Evolutionary conservation across 257 asterid genomes (phyloP).

Genomic region (Oldenlandia corymbosa): DNA sequence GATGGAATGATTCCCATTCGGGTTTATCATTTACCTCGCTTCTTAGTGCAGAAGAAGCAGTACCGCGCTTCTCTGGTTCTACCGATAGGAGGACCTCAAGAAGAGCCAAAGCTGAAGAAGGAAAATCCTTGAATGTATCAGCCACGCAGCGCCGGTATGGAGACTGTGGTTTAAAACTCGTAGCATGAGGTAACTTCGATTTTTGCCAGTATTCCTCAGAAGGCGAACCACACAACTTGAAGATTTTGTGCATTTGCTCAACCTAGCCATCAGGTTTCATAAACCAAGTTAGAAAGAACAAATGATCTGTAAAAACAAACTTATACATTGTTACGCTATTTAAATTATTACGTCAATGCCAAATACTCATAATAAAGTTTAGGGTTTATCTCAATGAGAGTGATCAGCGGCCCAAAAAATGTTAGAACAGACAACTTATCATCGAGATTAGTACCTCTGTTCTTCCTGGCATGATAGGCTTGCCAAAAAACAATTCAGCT

Average conservation of each 20-base stretch:
- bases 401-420: too few species aligned
- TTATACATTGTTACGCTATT: too few species aligned
- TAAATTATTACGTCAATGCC: too few species aligned
- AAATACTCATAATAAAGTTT: too few species aligned
- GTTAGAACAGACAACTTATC: background rate
- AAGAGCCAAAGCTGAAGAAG: slow-evolving; percentile 65
- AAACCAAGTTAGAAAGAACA: slow-evolving; percentile 3
- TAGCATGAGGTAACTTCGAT: slow-evolving; percentile 65
- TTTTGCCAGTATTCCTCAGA: slow-evolving; percentile 67
- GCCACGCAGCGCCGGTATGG: slow-evolving; percentile 55
- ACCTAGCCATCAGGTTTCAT: slow-evolving; percentile 37
- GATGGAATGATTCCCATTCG: too few species aligned
- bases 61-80: slow-evolving; percentile 79
- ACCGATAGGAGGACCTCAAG: slow-evolving; percentile 66
- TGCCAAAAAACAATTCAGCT: slow-evolving; percentile 72
- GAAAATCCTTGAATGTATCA: slow-evolving; percentile 69
- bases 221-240: slow-evolving; percentile 96
- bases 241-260: slow-evolving; percentile 94
- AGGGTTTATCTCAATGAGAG: too few species aligned
- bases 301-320: slow-evolving; percentile 2
- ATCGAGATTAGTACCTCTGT: slow-evolving; percentile 52
- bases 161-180: slow-evolving; percentile 66
- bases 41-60: slow-evolving; percentile 71
- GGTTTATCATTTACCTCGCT: slow-evolving; percentile 46
- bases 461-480: slow-evolving; percentile 98